Base-by-base conservation (phyloP, 768 basidiomycete species). In the Cyathus striatus region DNA sequence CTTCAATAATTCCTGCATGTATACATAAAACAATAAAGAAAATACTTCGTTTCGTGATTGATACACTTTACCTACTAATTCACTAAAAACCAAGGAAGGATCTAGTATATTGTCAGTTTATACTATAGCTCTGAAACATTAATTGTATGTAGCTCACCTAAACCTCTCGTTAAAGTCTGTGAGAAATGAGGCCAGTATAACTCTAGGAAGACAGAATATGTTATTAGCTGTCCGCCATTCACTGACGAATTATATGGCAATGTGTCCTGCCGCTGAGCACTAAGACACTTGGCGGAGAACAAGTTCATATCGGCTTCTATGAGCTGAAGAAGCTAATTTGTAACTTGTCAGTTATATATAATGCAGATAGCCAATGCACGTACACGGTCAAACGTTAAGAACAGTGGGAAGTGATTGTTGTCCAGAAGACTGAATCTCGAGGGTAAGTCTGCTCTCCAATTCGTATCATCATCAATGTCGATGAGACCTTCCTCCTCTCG, bases 1-100 rank as follows among this genome's bases (percentile, higher is more conserved):
- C 85, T 51, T 78, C 73, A 47, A 88, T 79, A 5, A 82, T 75
- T 23, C 83, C 83, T 74, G n/a, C n/a, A n/a, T n/a, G n/a, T n/a
- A n/a, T n/a, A n/a, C n/a, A n/a, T n/a, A n/a, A n/a, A n/a, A n/a
- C n/a, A n/a, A n/a, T n/a, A n/a, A n/a, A n/a, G n/a, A n/a, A n/a
- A n/a, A n/a, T n/a, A n/a, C n/a, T n/a, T n/a, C n/a, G n/a, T n/a
- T n/a, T n/a, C n/a, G n/a, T n/a, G n/a, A n/a, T n/a, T n/a, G n/a
- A 22, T 6, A 17, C 25, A 52, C 64, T n/a, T 41, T 36, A 77
- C 83, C 84, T 45, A 86, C 69, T 20, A 87, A 59, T 52, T 87
- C 82, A 26, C 73, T 76, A 52, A 75, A 87, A 0, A 83, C 80
- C 3, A 81, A 60, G 10, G 75, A 65, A 2, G 83, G 71, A 54